Evolutionary conservation across 1,284 basidiomycete genomes (phyloP), one percentile per base, ranked within the genome.

Genomic region (Polyporus tsugae): DNA sequence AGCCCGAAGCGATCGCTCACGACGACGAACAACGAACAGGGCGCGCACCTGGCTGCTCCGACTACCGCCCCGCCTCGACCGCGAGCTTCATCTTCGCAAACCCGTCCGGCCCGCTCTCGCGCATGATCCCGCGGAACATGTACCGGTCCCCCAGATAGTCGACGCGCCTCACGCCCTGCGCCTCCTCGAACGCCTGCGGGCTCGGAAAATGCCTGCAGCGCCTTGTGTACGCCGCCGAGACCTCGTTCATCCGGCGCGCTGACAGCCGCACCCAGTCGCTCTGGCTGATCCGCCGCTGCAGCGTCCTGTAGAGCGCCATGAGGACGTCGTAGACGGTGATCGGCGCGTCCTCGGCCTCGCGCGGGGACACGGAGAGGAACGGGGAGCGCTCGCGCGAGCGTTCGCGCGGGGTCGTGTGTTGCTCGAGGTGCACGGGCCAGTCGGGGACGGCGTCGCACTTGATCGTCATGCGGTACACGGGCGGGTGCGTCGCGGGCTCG

Each of bases 281-380:
- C 52, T 89, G 89, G 2, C 84, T 80, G 72, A 92, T 87, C 68
- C 82, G 82, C 70, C 77, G 79, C 66, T 87, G 88, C 67, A 92
- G 77, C 29, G 78, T 76, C n/a, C 77, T 75, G 75, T 90, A 85
- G 52, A 91, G 80, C 53, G 83, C 82, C 67, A 80, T 76, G 42
- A 92, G 78, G 38, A 92, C 82, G 70, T 91, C 90, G 41, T 85
- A 84, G 5, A 92, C 78, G 1, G 83, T 86, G 73, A 92, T 86
- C 3, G 87, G 87, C 6, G 68, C 73, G 36, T 70, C 70, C 41
- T 67, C 62, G 25, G 60, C 35, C 39, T 63, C 57, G 33, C 64
- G 59, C 15, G 62, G 29, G 42, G 75, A 74, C 39, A 78, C 74
- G 22, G 66, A 57, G 53, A 79, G 75, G 72, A 76, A 76, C 9